A percentile compares a stretch with the other conserved stretches of the same genome.
Evolutionary conservation across 2,329 filamentous ascomycete genomes (phyloP).

Genomic region (Sporothrix pseudoabietina): DNA sequence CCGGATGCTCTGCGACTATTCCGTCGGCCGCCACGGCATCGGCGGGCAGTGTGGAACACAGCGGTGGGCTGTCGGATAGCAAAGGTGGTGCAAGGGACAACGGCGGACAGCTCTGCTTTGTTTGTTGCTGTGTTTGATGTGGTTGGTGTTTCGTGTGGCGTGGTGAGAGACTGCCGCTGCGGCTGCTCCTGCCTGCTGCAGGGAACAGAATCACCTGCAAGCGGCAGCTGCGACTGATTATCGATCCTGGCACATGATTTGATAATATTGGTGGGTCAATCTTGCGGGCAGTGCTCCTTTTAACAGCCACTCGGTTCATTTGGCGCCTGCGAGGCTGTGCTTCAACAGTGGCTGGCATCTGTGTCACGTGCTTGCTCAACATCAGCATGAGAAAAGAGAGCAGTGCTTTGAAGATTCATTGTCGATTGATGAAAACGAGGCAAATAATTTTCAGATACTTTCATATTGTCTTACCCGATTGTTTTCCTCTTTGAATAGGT

Average conservation of each 20-base stretch:
- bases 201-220: neutral
- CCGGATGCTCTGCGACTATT: neutral
- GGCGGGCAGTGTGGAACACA: neutral
- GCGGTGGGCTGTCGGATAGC: neutral
- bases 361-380: neutral
- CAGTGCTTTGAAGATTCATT: neutral
- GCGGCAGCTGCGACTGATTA: neutral
- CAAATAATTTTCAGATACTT: neutral
- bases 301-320: neutral
- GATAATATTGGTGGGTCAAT: neutral
- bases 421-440: neutral
- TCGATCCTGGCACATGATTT: slow-evolving; percentile 11
- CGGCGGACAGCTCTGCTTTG: neutral
- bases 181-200: neutral
- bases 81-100: neutral
- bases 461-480: no score
- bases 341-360: neutral
- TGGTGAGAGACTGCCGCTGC: neutral
- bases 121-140: neutral
- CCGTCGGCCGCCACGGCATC: slow-evolving; percentile 7
- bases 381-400: neutral
- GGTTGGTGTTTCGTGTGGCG: neutral
- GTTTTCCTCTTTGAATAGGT: no score
- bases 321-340: neutral
- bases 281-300: neutral